Percentiles rank a stretch among this genome's conserved stretches.
phyloP scores from a whole-genome alignment of 805 yeast species.

The Myxozyma mucilagina region DNA sequence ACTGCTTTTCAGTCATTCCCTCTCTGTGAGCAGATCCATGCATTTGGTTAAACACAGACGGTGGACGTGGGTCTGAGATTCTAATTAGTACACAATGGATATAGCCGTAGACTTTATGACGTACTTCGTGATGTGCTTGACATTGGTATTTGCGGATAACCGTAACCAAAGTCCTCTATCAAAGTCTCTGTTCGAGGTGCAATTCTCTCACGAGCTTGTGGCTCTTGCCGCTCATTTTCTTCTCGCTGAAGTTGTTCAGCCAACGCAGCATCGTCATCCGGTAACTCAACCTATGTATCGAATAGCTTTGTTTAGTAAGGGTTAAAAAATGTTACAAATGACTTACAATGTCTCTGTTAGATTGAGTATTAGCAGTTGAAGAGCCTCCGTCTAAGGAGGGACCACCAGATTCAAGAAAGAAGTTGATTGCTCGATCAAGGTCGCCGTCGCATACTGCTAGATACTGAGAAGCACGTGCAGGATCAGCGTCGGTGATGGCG shows the following conservation, averaged over 20 bases:
- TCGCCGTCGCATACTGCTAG: constrained; percentile 75
- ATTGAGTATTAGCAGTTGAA: neutral
- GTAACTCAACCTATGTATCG: constrained; percentile 2
- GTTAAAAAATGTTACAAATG: neutral
- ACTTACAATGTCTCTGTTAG: neutral
- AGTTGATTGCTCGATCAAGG: constrained; percentile 78
- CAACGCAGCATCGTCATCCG: constrained; percentile 32
- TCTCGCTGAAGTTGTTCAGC: constrained; percentile 37
- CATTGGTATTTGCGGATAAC: constrained; percentile 22
- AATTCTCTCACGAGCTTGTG: constrained; percentile 71
- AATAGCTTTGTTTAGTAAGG: neutral
- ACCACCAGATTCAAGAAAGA: constrained; percentile 66
- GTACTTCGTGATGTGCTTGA: constrained; percentile 1
- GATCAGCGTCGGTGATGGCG: constrained; percentile 79
- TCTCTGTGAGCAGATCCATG: constrained; percentile 1
- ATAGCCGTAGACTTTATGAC: neutral
- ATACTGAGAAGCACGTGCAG: constrained; percentile 68
- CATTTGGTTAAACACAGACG: constrained; percentile 55
- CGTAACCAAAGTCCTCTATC: constrained; percentile 46
- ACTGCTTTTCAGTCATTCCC: constrained; percentile 47
- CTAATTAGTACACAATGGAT: neutral
- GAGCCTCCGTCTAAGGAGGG: constrained; percentile 34
- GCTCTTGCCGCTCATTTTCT: constrained; percentile 36
- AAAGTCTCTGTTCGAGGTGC: constrained; percentile 77
- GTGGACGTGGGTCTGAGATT: neutral